These are phyloP conservation scores for Neurospora crassa DNA, from an alignment of 2,329 filamentous ascomycete species.

Conservation along the genomic window DNA sequence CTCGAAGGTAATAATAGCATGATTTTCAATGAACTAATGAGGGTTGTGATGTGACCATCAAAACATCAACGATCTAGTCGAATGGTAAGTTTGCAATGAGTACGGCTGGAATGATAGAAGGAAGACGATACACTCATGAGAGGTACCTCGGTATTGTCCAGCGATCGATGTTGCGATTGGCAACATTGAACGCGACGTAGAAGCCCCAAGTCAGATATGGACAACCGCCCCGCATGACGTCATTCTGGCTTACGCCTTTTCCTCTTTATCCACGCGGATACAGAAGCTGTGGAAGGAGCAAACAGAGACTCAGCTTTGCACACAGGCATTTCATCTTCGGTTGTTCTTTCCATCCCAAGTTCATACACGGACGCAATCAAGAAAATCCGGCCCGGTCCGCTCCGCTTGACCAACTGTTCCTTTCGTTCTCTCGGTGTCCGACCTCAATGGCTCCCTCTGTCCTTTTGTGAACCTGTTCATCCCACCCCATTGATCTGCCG, in stretches of 20 bases:
- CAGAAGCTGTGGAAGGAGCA: background rate
- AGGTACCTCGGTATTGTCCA: too few species aligned
- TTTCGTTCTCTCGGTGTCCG: background rate
- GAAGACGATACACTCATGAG: too few species aligned
- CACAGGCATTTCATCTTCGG: background rate
- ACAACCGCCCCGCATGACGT: background rate
- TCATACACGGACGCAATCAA: background rate
- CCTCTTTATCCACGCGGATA: background rate
- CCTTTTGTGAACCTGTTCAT: background rate
- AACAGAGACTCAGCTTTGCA: background rate
- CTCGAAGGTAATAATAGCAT: too few species aligned
- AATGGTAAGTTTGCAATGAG: too few species aligned
- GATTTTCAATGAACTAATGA: too few species aligned
- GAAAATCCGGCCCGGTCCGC: background rate
- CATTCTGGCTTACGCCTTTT: background rate
- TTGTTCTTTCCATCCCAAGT: background rate
- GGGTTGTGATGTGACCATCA: too few species aligned
- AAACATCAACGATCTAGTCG: too few species aligned
- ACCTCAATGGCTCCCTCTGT: background rate
- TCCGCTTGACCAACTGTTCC: background rate
- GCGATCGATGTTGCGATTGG: too few species aligned
- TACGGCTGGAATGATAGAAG: too few species aligned
- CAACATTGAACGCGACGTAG: too few species aligned
- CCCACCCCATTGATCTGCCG: background rate
- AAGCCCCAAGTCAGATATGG: too few species aligned